phyloP scores from a whole-genome alignment of 2,329 filamentous ascomycete species.

The Neonectria ditissima region DNA sequence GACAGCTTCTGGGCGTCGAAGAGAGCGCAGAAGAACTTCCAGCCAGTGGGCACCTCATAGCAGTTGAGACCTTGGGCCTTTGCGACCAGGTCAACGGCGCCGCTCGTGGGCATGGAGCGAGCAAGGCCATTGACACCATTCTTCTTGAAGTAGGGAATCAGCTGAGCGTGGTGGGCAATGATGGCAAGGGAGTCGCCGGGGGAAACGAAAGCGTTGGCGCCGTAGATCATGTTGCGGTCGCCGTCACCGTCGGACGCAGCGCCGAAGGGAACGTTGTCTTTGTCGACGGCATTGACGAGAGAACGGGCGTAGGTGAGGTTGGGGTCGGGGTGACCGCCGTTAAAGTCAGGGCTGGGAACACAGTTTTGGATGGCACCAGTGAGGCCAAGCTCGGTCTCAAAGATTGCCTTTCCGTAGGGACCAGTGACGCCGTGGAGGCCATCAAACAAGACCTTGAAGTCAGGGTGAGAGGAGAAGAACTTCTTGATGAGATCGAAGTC shows the following conservation, averaged over 20 bases:
- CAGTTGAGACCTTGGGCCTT: constrained; percentile 91
- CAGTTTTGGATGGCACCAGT: constrained; percentile 88
- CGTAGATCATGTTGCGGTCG: constrained; percentile 99
- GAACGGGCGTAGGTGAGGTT: constrained; percentile 98
- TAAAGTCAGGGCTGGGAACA: constrained; percentile 91
- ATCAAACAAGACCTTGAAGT: constrained; percentile 98
- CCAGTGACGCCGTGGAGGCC: constrained; percentile 95
- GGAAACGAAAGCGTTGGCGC: constrained; percentile 94
- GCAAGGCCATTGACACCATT: constrained; percentile 96
- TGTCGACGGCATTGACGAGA: constrained; percentile 92
- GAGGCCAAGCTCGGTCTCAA: constrained; percentile 91
- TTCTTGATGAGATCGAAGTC: constrained; percentile 96
- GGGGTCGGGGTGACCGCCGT: constrained; percentile 95
- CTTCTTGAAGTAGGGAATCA: constrained; percentile 99
- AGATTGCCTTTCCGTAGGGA: constrained; percentile 94
- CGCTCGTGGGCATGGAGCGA: constrained; percentile 97
- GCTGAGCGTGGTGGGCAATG: constrained; percentile 94
- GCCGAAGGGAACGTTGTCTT: constrained; percentile 92
- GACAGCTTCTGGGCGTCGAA: constrained; percentile 96
- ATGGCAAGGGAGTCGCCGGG: constrained; percentile 98
- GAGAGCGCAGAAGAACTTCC: constrained; percentile 99
- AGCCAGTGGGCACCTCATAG: constrained; percentile 98
- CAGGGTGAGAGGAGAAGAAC: constrained; percentile 86
- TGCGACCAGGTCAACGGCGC: constrained; percentile 94
- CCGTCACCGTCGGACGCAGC: constrained; percentile 97